These are phyloP conservation scores for Daldinia vernicosa DNA, from an alignment of 495 filamentous ascomycete species.

Conservation along the genomic window DNA sequence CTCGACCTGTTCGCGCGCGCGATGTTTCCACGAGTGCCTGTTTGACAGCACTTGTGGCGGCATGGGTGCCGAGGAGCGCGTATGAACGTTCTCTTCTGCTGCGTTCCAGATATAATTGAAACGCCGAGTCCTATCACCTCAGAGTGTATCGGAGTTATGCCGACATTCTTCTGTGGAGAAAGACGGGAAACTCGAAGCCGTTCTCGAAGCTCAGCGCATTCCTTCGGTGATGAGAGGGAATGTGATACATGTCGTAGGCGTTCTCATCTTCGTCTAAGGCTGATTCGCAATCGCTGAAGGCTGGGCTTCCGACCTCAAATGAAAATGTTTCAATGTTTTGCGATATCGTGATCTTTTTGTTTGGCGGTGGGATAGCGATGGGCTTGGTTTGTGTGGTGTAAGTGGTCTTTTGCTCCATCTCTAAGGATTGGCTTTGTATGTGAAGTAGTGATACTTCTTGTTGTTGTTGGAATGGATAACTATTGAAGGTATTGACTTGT, in stretches of 20 bases:
- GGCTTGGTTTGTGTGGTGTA: constrained; percentile 24
- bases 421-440: background rate
- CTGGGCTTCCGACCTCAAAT: constrained; percentile 29
- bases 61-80: background rate
- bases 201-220: constrained; percentile 38
- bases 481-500: constrained; percentile 5
- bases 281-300: constrained; percentile 37
- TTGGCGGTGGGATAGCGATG: constrained; percentile 29
- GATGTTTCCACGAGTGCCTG: background rate
- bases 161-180: constrained; percentile 36
- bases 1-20: background rate
- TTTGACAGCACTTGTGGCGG: background rate
- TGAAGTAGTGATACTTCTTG: background rate
- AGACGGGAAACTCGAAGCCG: constrained; percentile 40
- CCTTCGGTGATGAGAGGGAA: constrained; percentile 38
- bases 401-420: constrained; percentile 24
- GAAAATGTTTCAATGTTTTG: constrained; percentile 9
- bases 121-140: constrained; percentile 4
- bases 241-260: constrained; percentile 34
- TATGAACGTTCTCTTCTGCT: background rate
- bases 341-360: constrained; percentile 14
- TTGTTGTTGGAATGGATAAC: background rate
- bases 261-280: constrained; percentile 37
- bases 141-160: background rate
- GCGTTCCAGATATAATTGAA: background rate